A percentile compares a stretch with the other conserved stretches of the same genome.
Conservation (phyloP, 2,329 filamentous ascomycete species). For the Chlorencoelia australis region DNA sequence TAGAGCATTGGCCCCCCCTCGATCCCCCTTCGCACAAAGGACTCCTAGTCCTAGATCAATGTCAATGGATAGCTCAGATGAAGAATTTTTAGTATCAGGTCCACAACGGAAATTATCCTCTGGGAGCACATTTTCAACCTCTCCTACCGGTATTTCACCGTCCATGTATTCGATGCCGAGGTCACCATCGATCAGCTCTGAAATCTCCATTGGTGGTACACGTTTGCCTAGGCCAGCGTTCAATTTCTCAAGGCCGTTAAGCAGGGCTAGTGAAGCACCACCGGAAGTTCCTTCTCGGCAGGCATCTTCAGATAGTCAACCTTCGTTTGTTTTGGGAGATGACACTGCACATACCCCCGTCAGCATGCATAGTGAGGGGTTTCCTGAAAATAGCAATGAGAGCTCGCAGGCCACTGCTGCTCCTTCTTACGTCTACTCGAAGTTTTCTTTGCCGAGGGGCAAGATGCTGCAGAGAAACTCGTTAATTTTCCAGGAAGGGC, state of each 20-base stretch:
- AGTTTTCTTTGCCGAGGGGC: constrained; percentile 73
- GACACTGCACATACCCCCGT: constrained; percentile 59
- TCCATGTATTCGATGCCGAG: constrained; percentile 51
- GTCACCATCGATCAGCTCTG: constrained; percentile 78
- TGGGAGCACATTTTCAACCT: constrained; percentile 53
- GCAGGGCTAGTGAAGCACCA: constrained; percentile 51
- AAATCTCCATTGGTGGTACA: constrained; percentile 54
- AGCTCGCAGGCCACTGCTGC: constrained; percentile 41
- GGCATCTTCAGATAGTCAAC: constrained; percentile 57
- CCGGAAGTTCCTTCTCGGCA: constrained; percentile 47
- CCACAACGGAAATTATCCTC: constrained; percentile 69
- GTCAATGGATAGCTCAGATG: constrained; percentile 57
- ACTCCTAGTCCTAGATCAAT: constrained; percentile 53
- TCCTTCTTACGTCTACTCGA: constrained; percentile 77
- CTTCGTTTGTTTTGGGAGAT: constrained; percentile 49
- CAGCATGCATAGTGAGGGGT: constrained; percentile 62
- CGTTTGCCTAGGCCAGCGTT: constrained; percentile 63
- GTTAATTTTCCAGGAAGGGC: constrained; percentile 43
- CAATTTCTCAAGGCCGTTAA: constrained; percentile 90
- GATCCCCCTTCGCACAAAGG: constrained; percentile 32
- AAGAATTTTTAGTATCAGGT: constrained; percentile 49
- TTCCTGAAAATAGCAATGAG: constrained; percentile 43
- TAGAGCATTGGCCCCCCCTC: constrained; percentile 35
- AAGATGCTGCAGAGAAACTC: constrained; percentile 65
- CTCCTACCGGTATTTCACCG: constrained; percentile 55